These are phyloP conservation scores for Pittosporum tobira DNA, from an alignment of 129 eudicot species.

Conservation along the genomic window DNA sequence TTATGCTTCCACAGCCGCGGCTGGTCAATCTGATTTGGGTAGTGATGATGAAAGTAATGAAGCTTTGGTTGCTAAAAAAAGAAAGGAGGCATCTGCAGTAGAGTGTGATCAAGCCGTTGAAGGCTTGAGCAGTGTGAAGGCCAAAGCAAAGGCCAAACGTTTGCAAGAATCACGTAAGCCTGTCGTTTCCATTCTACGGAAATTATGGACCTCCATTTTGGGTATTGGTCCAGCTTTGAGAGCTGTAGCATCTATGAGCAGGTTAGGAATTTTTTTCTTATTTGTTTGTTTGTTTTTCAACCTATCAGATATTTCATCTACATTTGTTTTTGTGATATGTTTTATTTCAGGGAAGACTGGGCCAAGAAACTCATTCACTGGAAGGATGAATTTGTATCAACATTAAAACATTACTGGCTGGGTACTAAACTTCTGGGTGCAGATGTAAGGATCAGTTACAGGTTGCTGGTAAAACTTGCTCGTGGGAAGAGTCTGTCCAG, in stretches of 20 bases:
- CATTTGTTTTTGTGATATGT: not conserved
- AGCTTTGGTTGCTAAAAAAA: constrained; percentile 37
- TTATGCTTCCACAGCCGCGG: constrained; percentile 47
- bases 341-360: constrained; percentile 78
- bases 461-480: constrained; percentile 85
- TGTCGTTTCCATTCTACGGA: constrained; percentile 44
- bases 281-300: constrained; percentile 1
- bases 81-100: constrained; percentile 89
- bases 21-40: constrained; percentile 52
- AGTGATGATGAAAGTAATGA: constrained; percentile 48
- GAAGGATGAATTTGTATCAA: constrained; percentile 88
- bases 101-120: constrained; percentile 96
- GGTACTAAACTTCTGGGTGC: constrained; percentile 85
- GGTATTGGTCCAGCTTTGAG: constrained; percentile 91
- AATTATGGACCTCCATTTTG: constrained; percentile 54
- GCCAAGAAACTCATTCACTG: constrained; percentile 78
- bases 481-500: constrained; percentile 86
- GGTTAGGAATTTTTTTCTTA: constrained; percentile 27
- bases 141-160: constrained; percentile 77
- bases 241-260: constrained; percentile 84
- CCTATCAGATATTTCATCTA: not conserved
- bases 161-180: constrained; percentile 48
- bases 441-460: constrained; percentile 81
- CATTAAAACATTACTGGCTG: constrained; percentile 95
- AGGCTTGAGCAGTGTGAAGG: constrained; percentile 68